Percentiles rank a stretch among this genome's conserved stretches.
Evolutionary conservation across 2,329 filamentous ascomycete genomes (phyloP).

Genomic region (Ceratocystis huliohia): DNA sequence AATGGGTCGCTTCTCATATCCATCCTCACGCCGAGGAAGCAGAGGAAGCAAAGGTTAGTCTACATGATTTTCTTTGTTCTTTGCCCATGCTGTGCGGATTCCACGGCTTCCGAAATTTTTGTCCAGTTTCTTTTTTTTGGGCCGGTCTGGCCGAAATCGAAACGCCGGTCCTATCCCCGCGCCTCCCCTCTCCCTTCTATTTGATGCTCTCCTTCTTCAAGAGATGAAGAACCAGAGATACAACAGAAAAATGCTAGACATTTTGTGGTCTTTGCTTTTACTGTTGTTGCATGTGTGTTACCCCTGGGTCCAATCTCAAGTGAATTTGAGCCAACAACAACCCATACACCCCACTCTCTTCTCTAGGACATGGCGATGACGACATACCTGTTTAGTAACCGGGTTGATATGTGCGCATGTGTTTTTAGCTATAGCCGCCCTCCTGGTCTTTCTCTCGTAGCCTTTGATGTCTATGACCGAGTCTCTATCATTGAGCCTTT

Average conservation of each 20-base stretch:
- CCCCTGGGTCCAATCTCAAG: neutral
- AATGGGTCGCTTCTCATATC: neutral
- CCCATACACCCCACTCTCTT: neutral
- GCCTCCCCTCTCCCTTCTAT: neutral
- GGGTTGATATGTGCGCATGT: neutral
- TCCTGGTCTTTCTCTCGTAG: neutral
- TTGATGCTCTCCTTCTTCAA: neutral
- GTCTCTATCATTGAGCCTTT: neutral
- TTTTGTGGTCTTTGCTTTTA: neutral
- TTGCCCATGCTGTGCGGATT: neutral
- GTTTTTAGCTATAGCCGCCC: neutral
- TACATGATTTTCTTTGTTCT: neutral
- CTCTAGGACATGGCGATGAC: neutral
- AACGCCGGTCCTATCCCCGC: neutral
- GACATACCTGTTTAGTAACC: neutral
- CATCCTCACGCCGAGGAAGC: conserved; percentile 4
- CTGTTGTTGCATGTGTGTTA: neutral
- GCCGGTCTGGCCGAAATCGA: neutral
- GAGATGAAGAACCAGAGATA: neutral
- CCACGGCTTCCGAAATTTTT: neutral
- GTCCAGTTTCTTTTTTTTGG: neutral
- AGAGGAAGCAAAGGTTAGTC: conserved; percentile 8
- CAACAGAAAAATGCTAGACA: neutral
- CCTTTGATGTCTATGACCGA: too few relatives aligned
- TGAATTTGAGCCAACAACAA: neutral